phyloP scores from a whole-genome alignment of 2,329 filamentous ascomycete genomes.

The Alternaria sp. region DNA sequence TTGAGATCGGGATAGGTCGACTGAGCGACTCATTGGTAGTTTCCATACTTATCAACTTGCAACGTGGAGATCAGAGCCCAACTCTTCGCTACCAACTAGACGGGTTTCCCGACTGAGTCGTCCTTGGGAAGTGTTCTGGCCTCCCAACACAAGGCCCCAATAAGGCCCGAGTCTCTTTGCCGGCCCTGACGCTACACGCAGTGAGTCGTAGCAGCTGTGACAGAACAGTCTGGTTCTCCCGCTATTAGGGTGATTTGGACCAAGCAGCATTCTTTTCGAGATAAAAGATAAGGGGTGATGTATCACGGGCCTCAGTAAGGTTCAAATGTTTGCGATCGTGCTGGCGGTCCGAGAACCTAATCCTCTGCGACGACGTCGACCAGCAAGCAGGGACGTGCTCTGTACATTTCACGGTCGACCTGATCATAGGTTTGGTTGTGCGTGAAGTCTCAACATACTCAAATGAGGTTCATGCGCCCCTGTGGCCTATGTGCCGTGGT shows the following conservation, averaged over 20 bases:
- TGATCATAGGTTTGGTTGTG: not conserved
- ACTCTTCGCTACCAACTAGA: not conserved
- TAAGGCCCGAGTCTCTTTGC: not conserved
- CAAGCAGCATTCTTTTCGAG: not conserved
- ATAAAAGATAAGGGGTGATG: not conserved
- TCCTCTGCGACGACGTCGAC: not conserved
- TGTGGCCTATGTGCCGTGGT: not conserved
- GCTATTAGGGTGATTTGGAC: not conserved
- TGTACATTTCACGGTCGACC: not conserved
- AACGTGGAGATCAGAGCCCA: slow-evolving; percentile 1
- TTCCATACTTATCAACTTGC: not conserved
- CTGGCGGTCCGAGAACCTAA: not conserved
- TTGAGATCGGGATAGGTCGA: slow-evolving; percentile 7
- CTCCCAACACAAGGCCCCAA: not conserved
- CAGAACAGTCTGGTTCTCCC: not conserved
- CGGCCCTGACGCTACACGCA: not conserved
- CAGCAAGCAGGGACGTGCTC: not conserved
- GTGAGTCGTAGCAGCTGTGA: not conserved
- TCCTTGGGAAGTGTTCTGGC: not conserved
- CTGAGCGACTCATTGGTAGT: slow-evolving; percentile 8
- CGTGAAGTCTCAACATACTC: not conserved
- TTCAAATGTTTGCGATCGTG: not conserved
- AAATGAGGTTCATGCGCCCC: not conserved
- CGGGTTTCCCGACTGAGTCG: slow-evolving; percentile 1
- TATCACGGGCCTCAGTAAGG: not conserved